Evolutionary conservation across 169 alveolate species (phyloP).

Genomic region (Plasmodium ovale): DNA sequence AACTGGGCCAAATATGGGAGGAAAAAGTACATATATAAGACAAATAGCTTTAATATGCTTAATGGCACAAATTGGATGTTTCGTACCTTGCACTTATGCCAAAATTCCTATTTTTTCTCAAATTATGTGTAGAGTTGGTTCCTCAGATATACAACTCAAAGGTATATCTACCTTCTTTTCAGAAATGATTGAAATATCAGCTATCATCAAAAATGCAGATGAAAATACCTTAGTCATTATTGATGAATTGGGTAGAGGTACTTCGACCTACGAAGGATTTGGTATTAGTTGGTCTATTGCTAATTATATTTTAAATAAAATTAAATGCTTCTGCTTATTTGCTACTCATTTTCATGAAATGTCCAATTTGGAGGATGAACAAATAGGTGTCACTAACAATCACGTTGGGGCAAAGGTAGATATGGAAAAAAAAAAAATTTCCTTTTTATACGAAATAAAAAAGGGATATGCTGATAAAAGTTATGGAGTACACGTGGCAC

Average conservation of each 20-base stretch:
- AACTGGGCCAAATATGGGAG: conserved; percentile 99
- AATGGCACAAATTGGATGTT: conserved; percentile 95
- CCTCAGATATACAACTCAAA: conserved; percentile 94
- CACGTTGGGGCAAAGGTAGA: conserved; percentile 86
- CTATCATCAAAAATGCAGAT: conserved; percentile 94
- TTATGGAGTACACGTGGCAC: conserved; percentile 96
- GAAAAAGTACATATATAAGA: conserved; percentile 97
- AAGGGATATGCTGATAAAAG: conserved; percentile 94
- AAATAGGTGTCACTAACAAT: conserved; percentile 89
- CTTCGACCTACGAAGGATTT: conserved; percentile 97
- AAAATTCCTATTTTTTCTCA: conserved; percentile 93
- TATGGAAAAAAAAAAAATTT: conserved; percentile 78
- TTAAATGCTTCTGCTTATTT: conserved; percentile 95
- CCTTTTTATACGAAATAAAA: conserved; percentile 90
- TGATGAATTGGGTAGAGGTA: conserved; percentile 99
- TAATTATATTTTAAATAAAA: conserved; percentile 90
- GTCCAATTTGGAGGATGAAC: conserved; percentile 90
- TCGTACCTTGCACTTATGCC: conserved; percentile 95
- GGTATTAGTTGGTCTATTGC: conserved; percentile 98
- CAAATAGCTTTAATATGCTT: conserved; percentile 86
- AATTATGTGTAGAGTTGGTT: conserved; percentile 97
- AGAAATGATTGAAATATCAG: conserved; percentile 97
- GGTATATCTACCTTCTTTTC: conserved; percentile 98
- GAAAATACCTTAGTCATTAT: conserved; percentile 92
- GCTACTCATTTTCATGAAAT: conserved; percentile 99